These are phyloP conservation scores for Clonostachys rosea DNA, from an alignment of 2,329 filamentous ascomycete genomes.

Conservation along the genomic window DNA sequence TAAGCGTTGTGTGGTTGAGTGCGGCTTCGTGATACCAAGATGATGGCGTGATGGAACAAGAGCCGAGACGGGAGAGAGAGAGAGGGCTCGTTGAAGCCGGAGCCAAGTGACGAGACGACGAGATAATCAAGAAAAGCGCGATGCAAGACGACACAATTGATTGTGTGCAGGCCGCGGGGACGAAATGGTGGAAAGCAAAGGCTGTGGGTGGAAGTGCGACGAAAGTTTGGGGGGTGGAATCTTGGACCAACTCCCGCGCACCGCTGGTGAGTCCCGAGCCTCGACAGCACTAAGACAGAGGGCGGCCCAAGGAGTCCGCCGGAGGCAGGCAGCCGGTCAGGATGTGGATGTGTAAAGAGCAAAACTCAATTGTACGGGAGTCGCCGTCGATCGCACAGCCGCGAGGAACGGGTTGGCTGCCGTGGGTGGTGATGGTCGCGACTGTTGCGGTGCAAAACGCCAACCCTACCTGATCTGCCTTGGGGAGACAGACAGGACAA, in stretches of 20 bases:
- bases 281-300: too few species aligned
- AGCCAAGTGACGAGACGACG: conserved; percentile 1
- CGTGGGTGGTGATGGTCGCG: background rate
- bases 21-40: conserved; percentile 3
- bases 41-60: conserved; percentile 6
- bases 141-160: too few species aligned
- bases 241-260: too few species aligned
- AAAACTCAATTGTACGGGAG: background rate
- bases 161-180: too few species aligned
- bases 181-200: too few species aligned
- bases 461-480: conserved; percentile 1
- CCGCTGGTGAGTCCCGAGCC: too few species aligned
- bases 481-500: conserved; percentile 1
- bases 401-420: background rate
- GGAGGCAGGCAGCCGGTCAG: too few species aligned
- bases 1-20: background rate
- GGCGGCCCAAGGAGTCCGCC: too few species aligned
- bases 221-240: too few species aligned
- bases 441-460: conserved; percentile 1
- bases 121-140: background rate
- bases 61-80: background rate
- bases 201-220: too few species aligned
- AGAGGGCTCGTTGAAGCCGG: background rate
- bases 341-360: too few species aligned
- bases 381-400: background rate